Conservation (phyloP, 768 basidiomycete genomes). For the Psilocybe cubensis region DNA sequence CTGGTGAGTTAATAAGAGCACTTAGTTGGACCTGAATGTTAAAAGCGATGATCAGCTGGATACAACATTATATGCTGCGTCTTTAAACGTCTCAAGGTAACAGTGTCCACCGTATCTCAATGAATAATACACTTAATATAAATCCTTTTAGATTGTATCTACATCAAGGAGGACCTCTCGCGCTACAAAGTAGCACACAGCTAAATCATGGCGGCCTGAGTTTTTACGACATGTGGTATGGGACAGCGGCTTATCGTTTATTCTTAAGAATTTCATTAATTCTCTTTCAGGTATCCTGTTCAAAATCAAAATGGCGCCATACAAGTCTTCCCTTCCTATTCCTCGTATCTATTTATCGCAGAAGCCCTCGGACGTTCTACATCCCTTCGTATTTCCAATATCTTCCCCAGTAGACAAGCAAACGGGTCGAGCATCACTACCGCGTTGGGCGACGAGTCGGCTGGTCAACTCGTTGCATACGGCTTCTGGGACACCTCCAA, state of each 20-base stretch:
- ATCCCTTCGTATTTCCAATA: constrained; percentile 46
- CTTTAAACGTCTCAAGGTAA: constrained; percentile 52
- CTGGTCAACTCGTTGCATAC: constrained; percentile 53
- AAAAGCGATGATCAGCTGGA: constrained; percentile 34
- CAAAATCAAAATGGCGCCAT: constrained; percentile 50
- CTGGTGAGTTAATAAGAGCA: constrained; percentile 29
- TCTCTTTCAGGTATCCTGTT: constrained; percentile 44
- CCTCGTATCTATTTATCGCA: constrained; percentile 52
- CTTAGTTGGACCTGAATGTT: neutral
- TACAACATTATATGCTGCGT: constrained; percentile 50
- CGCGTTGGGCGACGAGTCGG: constrained; percentile 46
- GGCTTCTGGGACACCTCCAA: constrained; percentile 48
- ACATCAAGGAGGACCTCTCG: constrained; percentile 59
- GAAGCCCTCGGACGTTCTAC: constrained; percentile 51
- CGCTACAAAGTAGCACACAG: constrained; percentile 52
- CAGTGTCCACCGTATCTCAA: neutral
- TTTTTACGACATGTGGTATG: constrained; percentile 52
- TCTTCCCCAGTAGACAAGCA: constrained; percentile 53
- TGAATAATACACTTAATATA: neutral
- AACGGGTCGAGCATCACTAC: constrained; percentile 59
- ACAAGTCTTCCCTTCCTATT: constrained; percentile 57
- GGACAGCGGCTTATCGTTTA: neutral
- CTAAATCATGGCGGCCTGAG: constrained; percentile 52
- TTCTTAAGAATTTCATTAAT: neutral
- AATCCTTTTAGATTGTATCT: constrained; percentile 42